phyloP scores from a whole-genome alignment of 1,139 yeast genomes.

The Yamadazyma songkhlaensis region DNA sequence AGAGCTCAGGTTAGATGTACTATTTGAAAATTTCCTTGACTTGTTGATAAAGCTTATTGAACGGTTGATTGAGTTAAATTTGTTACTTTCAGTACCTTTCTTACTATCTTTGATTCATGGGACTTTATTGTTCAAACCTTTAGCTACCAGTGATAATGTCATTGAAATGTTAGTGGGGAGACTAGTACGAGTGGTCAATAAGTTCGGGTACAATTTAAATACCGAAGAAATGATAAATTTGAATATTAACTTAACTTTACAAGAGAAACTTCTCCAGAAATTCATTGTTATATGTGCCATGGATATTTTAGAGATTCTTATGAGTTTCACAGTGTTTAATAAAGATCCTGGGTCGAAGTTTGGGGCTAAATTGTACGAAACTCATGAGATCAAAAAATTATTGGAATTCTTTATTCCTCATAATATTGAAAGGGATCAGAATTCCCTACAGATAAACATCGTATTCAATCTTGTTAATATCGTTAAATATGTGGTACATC shows the following conservation, averaged over 20 bases:
- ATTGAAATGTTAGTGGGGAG: conserved; percentile 17
- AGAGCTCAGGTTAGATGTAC: conserved; percentile 41
- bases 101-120: conserved; percentile 52
- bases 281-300: conserved; percentile 47
- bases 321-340: conserved; percentile 18
- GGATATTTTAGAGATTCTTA: conserved; percentile 51
- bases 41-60: conserved; percentile 36
- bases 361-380: conserved; percentile 6
- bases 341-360: conserved; percentile 3
- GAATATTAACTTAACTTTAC: conserved; percentile 36
- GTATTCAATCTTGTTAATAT: conserved; percentile 40
- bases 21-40: conserved; percentile 38
- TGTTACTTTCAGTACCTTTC: conserved; percentile 49
- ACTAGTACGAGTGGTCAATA: conserved; percentile 19
- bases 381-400: conserved; percentile 18
- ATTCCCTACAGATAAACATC: conserved; percentile 37
- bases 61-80: conserved; percentile 21
- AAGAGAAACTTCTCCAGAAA: conserved; percentile 46
- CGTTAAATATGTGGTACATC: conserved; percentile 17
- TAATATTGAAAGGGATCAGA: conserved; percentile 37
- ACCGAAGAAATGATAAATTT: conserved; percentile 13
- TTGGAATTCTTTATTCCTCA: conserved; percentile 33
- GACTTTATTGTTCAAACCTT: conserved; percentile 52
- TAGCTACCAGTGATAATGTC: conserved; percentile 45
- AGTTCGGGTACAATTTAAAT: conserved; percentile 8